Conservation (phyloP, 805 yeast genomes). For the Saccharomycopsis capsularis region DNA sequence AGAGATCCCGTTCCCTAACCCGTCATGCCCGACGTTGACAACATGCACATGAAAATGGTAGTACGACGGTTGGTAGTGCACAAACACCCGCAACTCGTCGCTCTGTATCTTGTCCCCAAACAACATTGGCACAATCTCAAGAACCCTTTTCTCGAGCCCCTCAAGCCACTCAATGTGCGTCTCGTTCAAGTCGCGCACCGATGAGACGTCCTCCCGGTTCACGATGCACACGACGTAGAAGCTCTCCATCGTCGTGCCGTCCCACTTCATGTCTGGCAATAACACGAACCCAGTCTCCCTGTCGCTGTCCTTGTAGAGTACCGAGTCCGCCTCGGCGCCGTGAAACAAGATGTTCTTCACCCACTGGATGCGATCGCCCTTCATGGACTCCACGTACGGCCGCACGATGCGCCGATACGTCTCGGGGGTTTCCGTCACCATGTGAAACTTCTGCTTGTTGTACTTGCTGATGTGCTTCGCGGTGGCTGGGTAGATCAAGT, state of each 20-base stretch:
- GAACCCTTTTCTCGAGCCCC: constrained; percentile 39
- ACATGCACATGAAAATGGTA: constrained; percentile 93
- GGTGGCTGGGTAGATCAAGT: constrained; percentile 84
- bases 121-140: constrained; percentile 38
- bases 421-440: constrained; percentile 76
- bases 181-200: constrained; percentile 65
- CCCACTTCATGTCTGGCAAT: constrained; percentile 97
- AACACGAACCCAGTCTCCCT: constrained; percentile 58
- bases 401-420: constrained; percentile 52
- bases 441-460: constrained; percentile 48
- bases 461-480: constrained; percentile 75
- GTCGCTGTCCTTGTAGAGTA: constrained; percentile 50
- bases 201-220: constrained; percentile 56
- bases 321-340: constrained; percentile 78
- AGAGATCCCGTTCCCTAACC: constrained; percentile 59
- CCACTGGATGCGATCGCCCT: constrained; percentile 80
- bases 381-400: constrained; percentile 73
- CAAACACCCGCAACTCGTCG: constrained; percentile 64
- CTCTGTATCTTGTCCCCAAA: constrained; percentile 38
- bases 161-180: constrained; percentile 54
- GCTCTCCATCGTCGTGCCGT: constrained; percentile 58
- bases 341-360: constrained; percentile 74
- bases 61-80: constrained; percentile 94
- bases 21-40: constrained; percentile 64
- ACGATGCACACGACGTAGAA: constrained; percentile 76